Percentiles rank a stretch among this genome's conserved stretches.
Evolutionary conservation across 495 filamentous ascomycete species (phyloP).

Genomic region (Wilcoxina mikolae): DNA sequence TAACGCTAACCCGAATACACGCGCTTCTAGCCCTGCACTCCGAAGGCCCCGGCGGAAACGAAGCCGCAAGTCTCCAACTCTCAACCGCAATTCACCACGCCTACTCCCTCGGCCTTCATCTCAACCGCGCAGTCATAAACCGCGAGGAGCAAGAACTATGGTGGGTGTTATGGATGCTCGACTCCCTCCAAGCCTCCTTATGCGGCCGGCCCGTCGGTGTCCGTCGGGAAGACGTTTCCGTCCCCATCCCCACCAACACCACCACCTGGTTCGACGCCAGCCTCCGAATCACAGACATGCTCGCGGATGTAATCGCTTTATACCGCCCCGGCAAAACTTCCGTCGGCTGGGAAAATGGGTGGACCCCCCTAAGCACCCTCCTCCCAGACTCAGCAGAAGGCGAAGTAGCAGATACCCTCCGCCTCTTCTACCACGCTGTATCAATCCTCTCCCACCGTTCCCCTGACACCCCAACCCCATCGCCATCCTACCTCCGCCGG

Average conservation of each 20-base stretch:
- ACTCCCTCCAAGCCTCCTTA: slow-evolving; percentile 23
- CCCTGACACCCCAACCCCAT: background rate
- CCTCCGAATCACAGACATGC: slow-evolving; percentile 12
- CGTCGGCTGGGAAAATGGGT: slow-evolving; percentile 4
- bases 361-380: background rate
- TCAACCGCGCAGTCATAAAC: slow-evolving; percentile 3
- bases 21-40: slow-evolving; percentile 36
- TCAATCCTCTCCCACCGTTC: slow-evolving; percentile 24
- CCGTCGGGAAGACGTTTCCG: slow-evolving; percentile 21
- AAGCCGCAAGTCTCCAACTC: slow-evolving; percentile 35
- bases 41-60: slow-evolving; percentile 35
- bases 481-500: background rate
- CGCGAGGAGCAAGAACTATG: slow-evolving; percentile 16
- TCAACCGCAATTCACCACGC: slow-evolving; percentile 33
- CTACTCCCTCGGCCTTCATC: slow-evolving; percentile 23
- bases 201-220: slow-evolving; percentile 24
- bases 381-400: slow-evolving; percentile 12
- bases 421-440: slow-evolving; percentile 24
- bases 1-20: slow-evolving; percentile 35
- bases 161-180: slow-evolving; percentile 24
- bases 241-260: slow-evolving; percentile 10
- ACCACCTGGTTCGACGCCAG: background rate
- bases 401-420: slow-evolving; percentile 9
- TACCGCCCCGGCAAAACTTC: slow-evolving; percentile 13
- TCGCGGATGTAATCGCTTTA: slow-evolving; percentile 18